A percentile compares a stretch with the other conserved stretches of the same genome.
Conservation (phyloP, 164 flowering plant genomes). For the Stephania japonica region DNA sequence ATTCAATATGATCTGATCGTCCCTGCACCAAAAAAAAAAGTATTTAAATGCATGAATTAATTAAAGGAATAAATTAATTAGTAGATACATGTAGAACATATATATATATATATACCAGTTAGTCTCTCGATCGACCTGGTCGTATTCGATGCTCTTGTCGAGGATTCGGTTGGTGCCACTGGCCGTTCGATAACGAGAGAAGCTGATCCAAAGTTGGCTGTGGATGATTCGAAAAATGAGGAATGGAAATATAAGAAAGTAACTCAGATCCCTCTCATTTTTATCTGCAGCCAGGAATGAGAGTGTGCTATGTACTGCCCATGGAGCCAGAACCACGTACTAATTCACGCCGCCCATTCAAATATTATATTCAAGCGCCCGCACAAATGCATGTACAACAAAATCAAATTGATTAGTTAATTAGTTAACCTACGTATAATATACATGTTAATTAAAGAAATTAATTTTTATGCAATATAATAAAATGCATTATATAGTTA, state of each 20-base stretch:
- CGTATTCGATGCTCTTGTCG: conserved; percentile 6
- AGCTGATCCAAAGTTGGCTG: conserved; percentile 14
- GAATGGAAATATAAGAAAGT: not conserved
- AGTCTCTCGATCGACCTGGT: conserved; percentile 14
- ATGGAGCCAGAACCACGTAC: not conserved
- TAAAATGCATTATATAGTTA: too few relatives aligned
- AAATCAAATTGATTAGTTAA: not conserved
- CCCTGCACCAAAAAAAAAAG: too few relatives aligned
- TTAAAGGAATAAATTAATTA: too few relatives aligned
- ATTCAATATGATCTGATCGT: conserved; percentile 15
- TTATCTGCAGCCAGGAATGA: not conserved
- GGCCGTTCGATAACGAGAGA: conserved; percentile 10
- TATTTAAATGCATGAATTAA: too few relatives aligned
- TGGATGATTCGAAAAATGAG: conserved; percentile 1
- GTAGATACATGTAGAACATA: too few relatives aligned
- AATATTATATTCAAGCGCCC: too few relatives aligned
- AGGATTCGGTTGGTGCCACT: conserved; percentile 10
- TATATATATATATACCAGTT: not conserved
- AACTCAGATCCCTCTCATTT: not conserved
- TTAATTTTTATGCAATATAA: too few relatives aligned
- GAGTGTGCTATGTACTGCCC: not conserved
- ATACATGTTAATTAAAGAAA: too few relatives aligned
- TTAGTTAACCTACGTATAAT: too few relatives aligned
- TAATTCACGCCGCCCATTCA: too few relatives aligned
- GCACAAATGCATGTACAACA: too few relatives aligned